These are phyloP conservation scores for Fusarium redolens DNA, from an alignment of 2,329 filamentous ascomycete species.

Conservation along the genomic window DNA sequence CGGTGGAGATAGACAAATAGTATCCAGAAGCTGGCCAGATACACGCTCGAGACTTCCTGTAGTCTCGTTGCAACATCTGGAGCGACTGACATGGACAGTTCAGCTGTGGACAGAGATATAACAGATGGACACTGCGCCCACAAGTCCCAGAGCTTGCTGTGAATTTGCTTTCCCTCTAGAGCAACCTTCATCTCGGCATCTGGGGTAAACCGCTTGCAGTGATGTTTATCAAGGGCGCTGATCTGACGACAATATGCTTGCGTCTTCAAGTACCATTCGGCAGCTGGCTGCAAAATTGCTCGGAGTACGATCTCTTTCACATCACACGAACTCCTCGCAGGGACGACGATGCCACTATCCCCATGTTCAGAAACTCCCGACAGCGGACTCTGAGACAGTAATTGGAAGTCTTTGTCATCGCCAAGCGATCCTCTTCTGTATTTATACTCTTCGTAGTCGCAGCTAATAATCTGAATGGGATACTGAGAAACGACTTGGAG, in stretches of 20 bases:
- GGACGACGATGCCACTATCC: neutral
- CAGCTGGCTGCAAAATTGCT: neutral
- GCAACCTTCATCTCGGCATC: neutral
- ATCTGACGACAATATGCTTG: slow-evolving; percentile 4
- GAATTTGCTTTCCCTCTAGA: neutral
- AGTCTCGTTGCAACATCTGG: neutral
- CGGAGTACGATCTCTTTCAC: neutral
- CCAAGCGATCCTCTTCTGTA: neutral
- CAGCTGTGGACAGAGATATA: neutral
- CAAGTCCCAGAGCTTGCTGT: neutral
- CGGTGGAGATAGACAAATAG: slow-evolving; percentile 1
- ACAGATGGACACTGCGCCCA: slow-evolving; percentile 3
- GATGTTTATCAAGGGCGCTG: slow-evolving; percentile 9
- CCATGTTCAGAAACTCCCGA: neutral
- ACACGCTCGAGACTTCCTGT: neutral
- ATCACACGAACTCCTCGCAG: neutral
- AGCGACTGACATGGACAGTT: neutral
- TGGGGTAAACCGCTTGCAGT: neutral
- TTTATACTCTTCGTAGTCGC: neutral
- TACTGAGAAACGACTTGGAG: neutral
- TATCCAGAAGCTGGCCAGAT: slow-evolving; percentile 11
- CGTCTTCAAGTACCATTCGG: neutral
- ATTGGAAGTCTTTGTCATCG: neutral
- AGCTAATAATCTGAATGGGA: slow-evolving; percentile 5
- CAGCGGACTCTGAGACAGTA: accelerated